Evolutionary conservation across 306 rosid genomes (phyloP).

Genomic region (Gastrolobium bilobum): DNA sequence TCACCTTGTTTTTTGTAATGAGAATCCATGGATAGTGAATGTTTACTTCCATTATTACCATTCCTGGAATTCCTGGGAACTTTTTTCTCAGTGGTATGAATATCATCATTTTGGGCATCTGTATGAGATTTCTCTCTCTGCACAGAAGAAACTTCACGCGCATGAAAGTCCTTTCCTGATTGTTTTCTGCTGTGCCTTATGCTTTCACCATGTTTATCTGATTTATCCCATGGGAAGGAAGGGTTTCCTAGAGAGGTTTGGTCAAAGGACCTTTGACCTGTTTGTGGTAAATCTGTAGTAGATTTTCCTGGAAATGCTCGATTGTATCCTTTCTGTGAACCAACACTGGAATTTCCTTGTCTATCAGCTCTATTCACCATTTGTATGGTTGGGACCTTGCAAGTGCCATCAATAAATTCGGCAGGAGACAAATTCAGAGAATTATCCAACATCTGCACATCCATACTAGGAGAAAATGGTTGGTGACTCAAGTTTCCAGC

Average conservation of each 20-base stretch:
- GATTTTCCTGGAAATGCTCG: slow-evolving; percentile 67
- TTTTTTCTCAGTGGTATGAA: slow-evolving; percentile 63
- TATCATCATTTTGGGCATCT: slow-evolving; percentile 66
- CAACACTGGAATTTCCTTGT: slow-evolving; percentile 65
- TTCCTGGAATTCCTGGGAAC: slow-evolving; percentile 69
- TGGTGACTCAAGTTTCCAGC: slow-evolving; percentile 54
- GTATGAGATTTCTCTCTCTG: slow-evolving; percentile 65
- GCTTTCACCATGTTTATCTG: slow-evolving; percentile 65
- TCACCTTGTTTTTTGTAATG: slow-evolving; percentile 71
- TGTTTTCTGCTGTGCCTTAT: slow-evolving; percentile 63
- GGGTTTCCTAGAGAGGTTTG: slow-evolving; percentile 61
- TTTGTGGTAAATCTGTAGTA: slow-evolving; percentile 67
- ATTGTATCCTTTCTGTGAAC: slow-evolving; percentile 66
- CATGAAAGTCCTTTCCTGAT: slow-evolving; percentile 64
- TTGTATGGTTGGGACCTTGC: slow-evolving; percentile 59
- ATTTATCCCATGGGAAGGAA: slow-evolving; percentile 64
- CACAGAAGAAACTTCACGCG: slow-evolving; percentile 55
- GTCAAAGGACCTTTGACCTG: slow-evolving; percentile 67
- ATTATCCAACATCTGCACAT: slow-evolving; percentile 58
- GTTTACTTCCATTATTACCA: slow-evolving; percentile 67
- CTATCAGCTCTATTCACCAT: slow-evolving; percentile 63
- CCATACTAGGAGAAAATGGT: slow-evolving; percentile 62
- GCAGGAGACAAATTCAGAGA: slow-evolving; percentile 65
- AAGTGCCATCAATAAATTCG: slow-evolving; percentile 64
- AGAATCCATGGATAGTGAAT: slow-evolving; percentile 58